Base-by-base conservation (phyloP, 2,329 filamentous ascomycete genomes). In the Tolypocladium guangdongense region DNA sequence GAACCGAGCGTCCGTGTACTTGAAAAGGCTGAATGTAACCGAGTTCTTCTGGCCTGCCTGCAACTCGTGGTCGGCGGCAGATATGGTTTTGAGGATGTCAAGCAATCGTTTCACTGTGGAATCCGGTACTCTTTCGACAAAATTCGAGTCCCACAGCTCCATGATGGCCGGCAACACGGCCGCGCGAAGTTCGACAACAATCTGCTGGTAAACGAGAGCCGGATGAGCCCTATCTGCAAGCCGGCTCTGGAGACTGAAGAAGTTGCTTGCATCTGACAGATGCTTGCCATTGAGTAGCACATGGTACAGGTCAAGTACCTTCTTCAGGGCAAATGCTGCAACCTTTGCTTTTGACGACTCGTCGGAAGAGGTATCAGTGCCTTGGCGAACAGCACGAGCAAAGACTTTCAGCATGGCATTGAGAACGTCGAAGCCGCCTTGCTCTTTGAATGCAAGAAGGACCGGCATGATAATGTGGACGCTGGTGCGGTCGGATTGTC, bases 131-230 rank as follows among this genome's bases (percentile, higher is more conserved):
- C 89, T 91, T 60, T 96, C 90, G 20, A 93, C 82, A 49, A 95
- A 81, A 30, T 83, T 76, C 1, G 90, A 95, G 59, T 89, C 84
- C 95, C 93, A 99, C 32, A 97, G 79, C 48, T 84, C 79, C 54
- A 81, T 80, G 41, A 93, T 79, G 47, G 86, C 81, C 0, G 90
- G 88, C 16, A 96, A 72, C 30, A 96, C 82, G 30, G 84, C 82
- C 70, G 87, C 83, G 43, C 93, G 86, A 43, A 97, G 71, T 66
- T 97, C 92, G 7, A 97, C 83, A 16, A 96, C 74, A 53, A 97
- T 87, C 62, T 96, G 92, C 1, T 81, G 76, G 16, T 83, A 78
- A 11, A 75, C 64, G 24, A 66, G 60, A 27, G 71, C 71, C 14
- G 67, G 66, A 41, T 67, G 67, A 2, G 69, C 69, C 43, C 76